These are phyloP conservation scores for Diutina sp. DNA, from an alignment of 1,139 yeast genomes.

Conservation along the genomic window DNA sequence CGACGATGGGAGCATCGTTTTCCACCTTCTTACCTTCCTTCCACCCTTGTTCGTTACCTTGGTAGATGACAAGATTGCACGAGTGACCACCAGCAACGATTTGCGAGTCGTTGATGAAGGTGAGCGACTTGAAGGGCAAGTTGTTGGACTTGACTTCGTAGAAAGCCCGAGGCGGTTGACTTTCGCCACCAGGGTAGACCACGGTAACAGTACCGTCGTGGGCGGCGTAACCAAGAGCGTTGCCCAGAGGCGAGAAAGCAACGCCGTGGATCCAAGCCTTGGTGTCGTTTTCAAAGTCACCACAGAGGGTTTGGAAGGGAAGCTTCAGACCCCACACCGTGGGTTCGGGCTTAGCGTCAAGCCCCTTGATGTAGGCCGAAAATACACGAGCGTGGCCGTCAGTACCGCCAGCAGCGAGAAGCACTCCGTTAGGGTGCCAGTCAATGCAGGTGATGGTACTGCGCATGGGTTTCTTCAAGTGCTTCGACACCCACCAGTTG, in stretches of 20 bases:
- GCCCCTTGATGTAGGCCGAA: slow-evolving; percentile 83
- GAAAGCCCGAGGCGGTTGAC: slow-evolving; percentile 32
- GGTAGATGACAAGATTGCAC: slow-evolving; percentile 79
- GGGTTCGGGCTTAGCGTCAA: slow-evolving; percentile 74
- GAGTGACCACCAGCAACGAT: slow-evolving; percentile 81
- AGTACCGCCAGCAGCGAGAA: slow-evolving; percentile 84
- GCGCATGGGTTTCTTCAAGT: slow-evolving; percentile 83
- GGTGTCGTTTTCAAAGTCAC: slow-evolving; percentile 64
- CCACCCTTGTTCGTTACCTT: slow-evolving; percentile 66
- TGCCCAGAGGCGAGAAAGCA: slow-evolving; percentile 54
- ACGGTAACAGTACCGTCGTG: slow-evolving; percentile 71
- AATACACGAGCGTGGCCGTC: slow-evolving; percentile 93
- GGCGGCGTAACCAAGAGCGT: slow-evolving; percentile 65
- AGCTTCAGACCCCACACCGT: slow-evolving; percentile 89
- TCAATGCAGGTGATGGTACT: slow-evolving; percentile 75
- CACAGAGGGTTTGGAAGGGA: slow-evolving; percentile 90
- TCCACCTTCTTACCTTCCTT: slow-evolving; percentile 33
- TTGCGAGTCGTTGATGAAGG: slow-evolving; percentile 54
- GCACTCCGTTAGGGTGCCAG: slow-evolving; percentile 93
- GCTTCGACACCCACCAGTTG: slow-evolving; percentile 99
- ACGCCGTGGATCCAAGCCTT: slow-evolving; percentile 94
- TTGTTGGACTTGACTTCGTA: slow-evolving; percentile 51
- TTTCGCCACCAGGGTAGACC: slow-evolving; percentile 65
- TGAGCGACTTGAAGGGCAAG: slow-evolving; percentile 69
- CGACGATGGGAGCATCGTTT: slow-evolving; percentile 17